phyloP scores from a whole-genome alignment of 2,329 filamentous ascomycete genomes.

The Penicillium sp. region DNA sequence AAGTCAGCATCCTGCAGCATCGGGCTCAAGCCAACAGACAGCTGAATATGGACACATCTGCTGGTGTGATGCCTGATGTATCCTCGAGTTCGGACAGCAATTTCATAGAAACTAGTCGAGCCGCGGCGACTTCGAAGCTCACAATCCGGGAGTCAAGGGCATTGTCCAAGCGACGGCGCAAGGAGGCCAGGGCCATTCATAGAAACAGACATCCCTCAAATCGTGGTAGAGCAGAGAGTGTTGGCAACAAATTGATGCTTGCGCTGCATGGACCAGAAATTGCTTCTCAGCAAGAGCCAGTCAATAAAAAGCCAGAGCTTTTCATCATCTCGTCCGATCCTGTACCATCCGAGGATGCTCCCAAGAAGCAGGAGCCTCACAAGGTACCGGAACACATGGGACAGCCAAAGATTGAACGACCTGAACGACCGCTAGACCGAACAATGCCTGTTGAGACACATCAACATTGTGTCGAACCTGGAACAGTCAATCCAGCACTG shows the following conservation, averaged over 20 bases:
- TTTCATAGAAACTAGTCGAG: not conserved
- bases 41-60: not conserved
- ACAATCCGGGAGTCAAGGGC: conserved; percentile 6
- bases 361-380: not conserved
- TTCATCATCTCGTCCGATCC: conserved; percentile 3
- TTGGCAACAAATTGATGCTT: conserved; percentile 8
- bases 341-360: not conserved
- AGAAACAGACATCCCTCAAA: not conserved
- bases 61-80: not conserved
- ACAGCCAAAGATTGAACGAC: not conserved
- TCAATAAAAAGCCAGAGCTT: not conserved
- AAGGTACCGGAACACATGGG: not conserved
- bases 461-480: not conserved
- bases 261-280: conserved; percentile 1
- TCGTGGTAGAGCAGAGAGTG: conserved; percentile 3
- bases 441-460: not conserved
- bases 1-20: conserved; percentile 7
- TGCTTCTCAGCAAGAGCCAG: not conserved
- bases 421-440: not conserved
- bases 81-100: not conserved
- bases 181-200: not conserved
- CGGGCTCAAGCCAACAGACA: not conserved
- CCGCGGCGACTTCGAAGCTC: not conserved
- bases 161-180: not conserved
- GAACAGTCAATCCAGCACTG: not conserved